These are phyloP conservation scores for Bromus sterilis DNA, from an alignment of 176 grass and related monocot species.

Conservation along the genomic window DNA sequence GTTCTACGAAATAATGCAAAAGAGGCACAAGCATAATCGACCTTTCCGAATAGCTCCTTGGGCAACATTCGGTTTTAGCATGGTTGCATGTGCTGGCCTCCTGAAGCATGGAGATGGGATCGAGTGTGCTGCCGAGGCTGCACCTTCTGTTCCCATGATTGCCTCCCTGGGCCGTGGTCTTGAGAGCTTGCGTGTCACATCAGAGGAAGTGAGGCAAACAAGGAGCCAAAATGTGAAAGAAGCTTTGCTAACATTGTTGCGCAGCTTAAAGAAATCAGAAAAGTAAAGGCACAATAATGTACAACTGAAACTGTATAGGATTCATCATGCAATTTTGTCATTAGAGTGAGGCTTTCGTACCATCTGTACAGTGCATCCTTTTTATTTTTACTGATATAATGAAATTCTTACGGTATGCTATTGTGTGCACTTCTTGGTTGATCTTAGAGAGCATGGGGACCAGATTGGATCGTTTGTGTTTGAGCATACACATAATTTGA, in stretches of 20 bases:
- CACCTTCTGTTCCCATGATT: conserved; percentile 70
- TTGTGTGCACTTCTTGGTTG: background rate
- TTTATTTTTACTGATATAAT: conserved; percentile 15
- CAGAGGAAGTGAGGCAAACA: conserved; percentile 51
- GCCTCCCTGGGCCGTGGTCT: conserved; percentile 74
- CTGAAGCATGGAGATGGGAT: conserved; percentile 72
- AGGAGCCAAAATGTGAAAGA: conserved; percentile 62
- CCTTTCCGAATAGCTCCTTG: conserved; percentile 63
- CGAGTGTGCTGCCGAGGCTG: conserved; percentile 64
- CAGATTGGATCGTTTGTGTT: background rate
- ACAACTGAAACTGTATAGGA: conserved; percentile 15
- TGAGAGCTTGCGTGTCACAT: conserved; percentile 61
- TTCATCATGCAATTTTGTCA: conserved; percentile 23
- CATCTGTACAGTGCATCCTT: conserved; percentile 13
- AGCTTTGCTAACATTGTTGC: conserved; percentile 58
- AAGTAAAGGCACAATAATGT: conserved; percentile 31
- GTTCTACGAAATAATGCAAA: conserved; percentile 96
- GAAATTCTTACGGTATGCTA: background rate
- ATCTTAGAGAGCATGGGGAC: background rate
- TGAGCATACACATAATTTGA: background rate
- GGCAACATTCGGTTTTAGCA: conserved; percentile 77
- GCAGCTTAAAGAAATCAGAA: conserved; percentile 52
- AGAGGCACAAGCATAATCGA: conserved; percentile 24
- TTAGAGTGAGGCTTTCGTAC: background rate
- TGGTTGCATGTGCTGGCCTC: conserved; percentile 54